Evolutionary conservation across 129 eudicot genomes (phyloP).

Genomic region (Kitagawia praeruptora): DNA sequence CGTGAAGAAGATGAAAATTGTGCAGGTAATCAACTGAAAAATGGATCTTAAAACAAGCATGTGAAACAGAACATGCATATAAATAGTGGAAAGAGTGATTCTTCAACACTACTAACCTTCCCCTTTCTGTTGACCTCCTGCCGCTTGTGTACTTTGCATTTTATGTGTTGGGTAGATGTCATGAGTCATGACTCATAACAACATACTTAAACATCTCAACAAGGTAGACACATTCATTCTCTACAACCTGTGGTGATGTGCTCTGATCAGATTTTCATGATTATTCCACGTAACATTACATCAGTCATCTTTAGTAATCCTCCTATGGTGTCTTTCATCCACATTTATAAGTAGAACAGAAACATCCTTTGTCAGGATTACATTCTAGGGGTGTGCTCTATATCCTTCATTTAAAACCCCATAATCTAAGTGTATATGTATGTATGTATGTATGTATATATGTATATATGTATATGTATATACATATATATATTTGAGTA

Average conservation of each 20-base stretch:
- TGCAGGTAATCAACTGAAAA: conserved; percentile 40
- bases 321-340: neutral
- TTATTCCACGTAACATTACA: neutral
- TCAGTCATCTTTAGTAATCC: neutral
- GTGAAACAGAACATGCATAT: neutral
- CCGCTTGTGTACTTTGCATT: neutral
- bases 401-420: neutral
- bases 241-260: neutral
- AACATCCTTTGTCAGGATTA: neutral
- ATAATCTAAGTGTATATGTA: neutral
- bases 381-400: neutral
- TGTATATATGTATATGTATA: too few relatives aligned
- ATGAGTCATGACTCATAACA: neutral
- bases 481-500: too few relatives aligned
- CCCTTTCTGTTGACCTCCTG: neutral
- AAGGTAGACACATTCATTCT: neutral
- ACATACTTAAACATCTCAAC: neutral
- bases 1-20: conserved; percentile 75
- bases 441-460: too few relatives aligned
- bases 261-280: neutral
- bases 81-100: neutral
- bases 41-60: neutral
- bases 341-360: neutral
- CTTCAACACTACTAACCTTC: neutral
- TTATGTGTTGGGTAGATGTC: neutral